phyloP scores from a whole-genome alignment of 257 asterid genomes.

The Capsicum baccatum region DNA sequence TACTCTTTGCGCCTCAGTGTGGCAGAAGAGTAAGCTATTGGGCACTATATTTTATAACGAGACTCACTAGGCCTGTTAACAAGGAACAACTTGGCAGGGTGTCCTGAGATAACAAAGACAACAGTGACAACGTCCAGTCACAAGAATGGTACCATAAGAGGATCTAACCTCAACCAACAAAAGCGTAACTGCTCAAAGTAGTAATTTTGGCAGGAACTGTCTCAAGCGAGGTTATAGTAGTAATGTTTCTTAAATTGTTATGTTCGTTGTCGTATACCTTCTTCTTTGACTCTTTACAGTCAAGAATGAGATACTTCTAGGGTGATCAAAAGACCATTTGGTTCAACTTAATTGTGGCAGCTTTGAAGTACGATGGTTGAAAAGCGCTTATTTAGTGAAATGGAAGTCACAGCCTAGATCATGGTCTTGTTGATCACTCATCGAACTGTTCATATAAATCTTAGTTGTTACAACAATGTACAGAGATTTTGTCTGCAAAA shows the following conservation, averaged over 20 bases:
- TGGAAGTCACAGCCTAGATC: not conserved
- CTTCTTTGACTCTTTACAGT: not conserved
- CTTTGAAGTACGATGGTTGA: not conserved
- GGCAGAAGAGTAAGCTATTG: not conserved
- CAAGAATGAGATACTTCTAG: too few relatives aligned
- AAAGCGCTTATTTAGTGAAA: too few relatives aligned
- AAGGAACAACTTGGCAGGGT: too few relatives aligned
- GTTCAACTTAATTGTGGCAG: not conserved
- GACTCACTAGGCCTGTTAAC: too few relatives aligned
- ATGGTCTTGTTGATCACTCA: conserved; percentile 4
- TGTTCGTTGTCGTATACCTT: not conserved
- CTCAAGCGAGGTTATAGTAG: too few relatives aligned
- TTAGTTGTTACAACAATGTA: not conserved
- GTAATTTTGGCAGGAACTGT: not conserved
- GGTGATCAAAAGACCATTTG: not conserved
- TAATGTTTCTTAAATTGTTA: not conserved
- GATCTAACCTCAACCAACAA: not conserved
- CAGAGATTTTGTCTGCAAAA: not conserved
- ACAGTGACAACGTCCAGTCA: too few relatives aligned
- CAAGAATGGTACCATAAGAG: not conserved
- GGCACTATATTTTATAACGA: too few relatives aligned
- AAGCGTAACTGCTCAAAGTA: not conserved
- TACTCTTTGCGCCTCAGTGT: not conserved
- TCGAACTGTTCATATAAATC: not conserved
- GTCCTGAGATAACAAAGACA: not conserved